A percentile compares a stretch with the other conserved stretches of the same genome.
Conservation (phyloP, 1,284 basidiomycete genomes). For the Cutaneotrichosporon cavernicola region DNA sequence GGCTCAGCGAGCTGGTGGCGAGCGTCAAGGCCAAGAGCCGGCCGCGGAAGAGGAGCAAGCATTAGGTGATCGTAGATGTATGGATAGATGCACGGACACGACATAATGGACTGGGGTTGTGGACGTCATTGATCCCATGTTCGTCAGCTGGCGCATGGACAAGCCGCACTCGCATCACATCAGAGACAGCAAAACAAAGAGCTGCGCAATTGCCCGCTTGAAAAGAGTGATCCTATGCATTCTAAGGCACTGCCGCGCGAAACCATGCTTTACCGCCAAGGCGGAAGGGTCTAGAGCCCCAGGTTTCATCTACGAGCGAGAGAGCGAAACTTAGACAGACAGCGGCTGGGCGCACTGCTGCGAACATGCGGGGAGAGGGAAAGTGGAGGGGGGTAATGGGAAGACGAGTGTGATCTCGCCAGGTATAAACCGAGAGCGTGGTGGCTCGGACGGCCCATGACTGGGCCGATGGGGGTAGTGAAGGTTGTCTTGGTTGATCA, state of each 20-base stretch:
- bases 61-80: not conserved
- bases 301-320: not conserved
- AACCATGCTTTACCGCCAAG: constrained; percentile 10
- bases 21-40: constrained; percentile 73
- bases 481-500: not conserved
- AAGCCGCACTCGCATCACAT: not conserved
- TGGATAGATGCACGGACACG: not conserved
- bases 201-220: not conserved
- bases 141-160: not conserved
- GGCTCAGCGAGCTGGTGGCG: constrained; percentile 69
- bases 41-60: constrained; percentile 26
- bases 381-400: not conserved
- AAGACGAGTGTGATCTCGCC: constrained; percentile 4
- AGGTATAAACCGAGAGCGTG: not conserved
- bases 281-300: constrained; percentile 9
- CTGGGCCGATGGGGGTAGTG: not conserved
- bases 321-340: not conserved
- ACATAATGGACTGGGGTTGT: not conserved
- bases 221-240: constrained; percentile 14
- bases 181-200: not conserved
- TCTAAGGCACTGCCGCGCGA: not conserved
- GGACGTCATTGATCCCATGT: not conserved
- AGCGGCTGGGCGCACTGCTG: not conserved
- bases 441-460: not conserved
- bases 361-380: not conserved